Conservation (phyloP, 23 red algal genomes). For the Agarophyton chilense region DNA sequence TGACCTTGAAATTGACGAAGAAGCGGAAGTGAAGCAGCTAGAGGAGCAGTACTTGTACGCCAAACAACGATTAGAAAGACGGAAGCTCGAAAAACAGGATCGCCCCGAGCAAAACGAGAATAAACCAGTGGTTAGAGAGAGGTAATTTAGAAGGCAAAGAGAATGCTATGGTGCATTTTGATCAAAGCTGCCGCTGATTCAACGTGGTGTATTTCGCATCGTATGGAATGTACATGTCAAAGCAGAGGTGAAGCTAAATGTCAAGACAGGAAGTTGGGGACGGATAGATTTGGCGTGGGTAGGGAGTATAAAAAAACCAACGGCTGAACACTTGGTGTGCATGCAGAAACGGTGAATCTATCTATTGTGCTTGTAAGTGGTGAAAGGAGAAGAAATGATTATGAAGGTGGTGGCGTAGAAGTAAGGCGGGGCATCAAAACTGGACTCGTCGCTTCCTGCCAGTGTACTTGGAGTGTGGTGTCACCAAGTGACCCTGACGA, state of each 20-base stretch:
- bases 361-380: too few relatives aligned
- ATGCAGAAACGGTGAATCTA: too few relatives aligned
- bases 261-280: not conserved
- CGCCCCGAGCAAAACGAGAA: constrained; percentile 1
- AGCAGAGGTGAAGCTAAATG: not conserved
- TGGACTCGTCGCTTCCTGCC: constrained; percentile 76
- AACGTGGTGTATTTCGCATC: constrained; percentile 14
- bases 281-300: not conserved
- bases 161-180: not conserved
- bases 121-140: constrained; percentile 8
- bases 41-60: constrained; percentile 56
- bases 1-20: constrained; percentile 34
- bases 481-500: constrained; percentile 75
- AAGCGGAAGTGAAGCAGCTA: constrained; percentile 43
- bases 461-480: constrained; percentile 82
- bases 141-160: not conserved
- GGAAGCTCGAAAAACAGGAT: constrained; percentile 20
- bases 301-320: not conserved
- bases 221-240: not conserved
- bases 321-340: not conserved
- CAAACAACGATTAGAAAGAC: constrained; percentile 28
- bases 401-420: too few relatives aligned
- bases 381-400: not conserved
- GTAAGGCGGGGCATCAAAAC: too few relatives aligned
- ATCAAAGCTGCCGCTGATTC: not conserved